Base-by-base conservation (phyloP, 805 yeast species). In the Candida yuanshanica region DNA sequence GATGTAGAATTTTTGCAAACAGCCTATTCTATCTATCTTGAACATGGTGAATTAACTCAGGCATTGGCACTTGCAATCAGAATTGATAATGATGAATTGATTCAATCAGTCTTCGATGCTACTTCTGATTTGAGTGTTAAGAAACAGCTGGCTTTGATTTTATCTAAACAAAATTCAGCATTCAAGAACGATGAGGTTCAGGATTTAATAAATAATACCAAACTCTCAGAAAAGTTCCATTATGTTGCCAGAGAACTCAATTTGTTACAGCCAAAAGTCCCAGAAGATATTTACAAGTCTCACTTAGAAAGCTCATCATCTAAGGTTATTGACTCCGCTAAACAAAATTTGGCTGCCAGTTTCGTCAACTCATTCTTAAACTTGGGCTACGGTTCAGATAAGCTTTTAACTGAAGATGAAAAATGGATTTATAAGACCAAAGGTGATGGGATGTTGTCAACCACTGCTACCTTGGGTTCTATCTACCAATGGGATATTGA, bases 291-390 rank as follows among this genome's bases (percentile, higher is more conserved):
- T 43, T 89, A 89, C 65, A 89, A 90, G 63, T 80, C 89, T 22
- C 96, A 91, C 60, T 72, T 91, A 51, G 98, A 93, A 58, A 81
- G 77, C 49, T 63, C 77, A 3, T 81, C 82, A 6, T 65, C 76
- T 23, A 55, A 65, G 10, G 70, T 76, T 39, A 66, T 88, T 33
- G 97, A 91, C 61, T 85, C 96, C 27, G 95, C 96, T 11, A 90
- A 89, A 62, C 98, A 91, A 64, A 93, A 89, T 58, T 72, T 93
- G 54, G 98, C 98, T 4, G 80, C 95, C 4, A 77, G 93, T n/a
- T 91, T 93, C 62, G 98, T 90, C 38, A 93, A 89, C 58, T 83
- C 90, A 7, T 88, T 90, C 60, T 74, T 89, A 50, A 93, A 93
- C 62, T 77, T 90, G 55, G 99, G 99, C 37, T 93, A 79, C 58